These are phyloP conservation scores for Diaporthe batatas DNA, from an alignment of 2,329 filamentous ascomycete genomes.

Conservation along the genomic window DNA sequence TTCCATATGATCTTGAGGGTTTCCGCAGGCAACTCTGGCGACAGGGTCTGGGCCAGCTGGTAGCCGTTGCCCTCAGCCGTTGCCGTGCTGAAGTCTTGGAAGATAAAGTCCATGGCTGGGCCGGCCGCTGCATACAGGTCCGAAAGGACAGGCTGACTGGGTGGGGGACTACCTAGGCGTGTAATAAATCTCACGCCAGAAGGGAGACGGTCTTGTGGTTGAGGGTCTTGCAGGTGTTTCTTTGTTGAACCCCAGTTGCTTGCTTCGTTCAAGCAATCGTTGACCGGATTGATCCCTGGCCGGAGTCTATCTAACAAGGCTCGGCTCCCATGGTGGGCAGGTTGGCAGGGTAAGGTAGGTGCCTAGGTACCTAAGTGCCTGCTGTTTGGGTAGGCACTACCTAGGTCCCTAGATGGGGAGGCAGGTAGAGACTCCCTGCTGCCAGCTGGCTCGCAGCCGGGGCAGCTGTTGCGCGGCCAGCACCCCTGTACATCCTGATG, in stretches of 20 bases:
- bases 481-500: background rate
- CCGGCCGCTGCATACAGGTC: background rate
- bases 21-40: conserved; percentile 74
- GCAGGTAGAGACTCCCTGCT: too few species aligned
- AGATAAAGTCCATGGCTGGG: conserved; percentile 76
- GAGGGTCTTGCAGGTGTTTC: background rate
- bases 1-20: conserved; percentile 79
- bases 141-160: background rate
- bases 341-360: too few species aligned
- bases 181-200: background rate
- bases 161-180: background rate
- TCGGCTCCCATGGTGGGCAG: too few species aligned
- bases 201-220: background rate
- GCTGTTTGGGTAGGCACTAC: too few species aligned
- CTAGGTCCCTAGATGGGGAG: too few species aligned
- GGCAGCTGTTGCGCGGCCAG: background rate
- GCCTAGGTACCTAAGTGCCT: too few species aligned
- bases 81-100: conserved; percentile 79
- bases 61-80: conserved; percentile 76
- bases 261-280: conserved; percentile 11
- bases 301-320: background rate
- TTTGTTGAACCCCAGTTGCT: conserved; percentile 2
- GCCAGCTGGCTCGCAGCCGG: conserved; percentile 6
- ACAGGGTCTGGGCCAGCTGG: conserved; percentile 79
- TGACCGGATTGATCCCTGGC: conserved; percentile 5